Evolutionary conservation across 2,329 filamentous ascomycete genomes (phyloP).

Genomic region (Colletotrichum simmondsii): DNA sequence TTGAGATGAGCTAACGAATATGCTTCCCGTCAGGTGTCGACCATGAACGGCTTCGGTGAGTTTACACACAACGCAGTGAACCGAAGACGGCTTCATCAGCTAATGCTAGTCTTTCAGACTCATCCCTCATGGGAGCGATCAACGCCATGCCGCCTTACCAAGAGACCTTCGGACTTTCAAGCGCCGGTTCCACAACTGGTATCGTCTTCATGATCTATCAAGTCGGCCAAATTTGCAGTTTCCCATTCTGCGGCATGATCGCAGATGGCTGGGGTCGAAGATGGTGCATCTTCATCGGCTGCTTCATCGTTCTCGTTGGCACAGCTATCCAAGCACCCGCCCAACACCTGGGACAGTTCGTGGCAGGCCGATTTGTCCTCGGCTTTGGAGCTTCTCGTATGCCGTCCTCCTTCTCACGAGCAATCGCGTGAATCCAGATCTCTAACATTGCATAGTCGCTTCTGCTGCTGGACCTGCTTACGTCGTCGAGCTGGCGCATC

Average conservation of each 20-base stretch:
- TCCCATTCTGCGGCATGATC: slow-evolving; percentile 59
- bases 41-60: slow-evolving; percentile 44
- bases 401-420: not conserved
- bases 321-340: slow-evolving; percentile 55
- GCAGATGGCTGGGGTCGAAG: slow-evolving; percentile 62
- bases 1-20: not conserved
- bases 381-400: slow-evolving; percentile 63
- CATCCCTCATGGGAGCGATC: slow-evolving; percentile 47
- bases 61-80: not conserved
- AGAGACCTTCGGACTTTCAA: slow-evolving; percentile 53
- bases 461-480: slow-evolving; percentile 71
- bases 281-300: slow-evolving; percentile 61
- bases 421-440: not conserved
- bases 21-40: slow-evolving; percentile 31
- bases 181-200: slow-evolving; percentile 56
- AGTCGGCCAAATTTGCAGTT: slow-evolving; percentile 58
- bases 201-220: slow-evolving; percentile 58
- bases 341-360: slow-evolving; percentile 58
- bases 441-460: slow-evolving; percentile 50
- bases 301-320: slow-evolving; percentile 57
- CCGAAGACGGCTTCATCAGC: not conserved
- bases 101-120: slow-evolving; percentile 50
- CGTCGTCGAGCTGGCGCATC: slow-evolving; percentile 71
- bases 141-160: slow-evolving; percentile 60
- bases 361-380: slow-evolving; percentile 46